Evolutionary conservation across 805 yeast genomes (phyloP).

Genomic region (Candida gorgasii): DNA sequence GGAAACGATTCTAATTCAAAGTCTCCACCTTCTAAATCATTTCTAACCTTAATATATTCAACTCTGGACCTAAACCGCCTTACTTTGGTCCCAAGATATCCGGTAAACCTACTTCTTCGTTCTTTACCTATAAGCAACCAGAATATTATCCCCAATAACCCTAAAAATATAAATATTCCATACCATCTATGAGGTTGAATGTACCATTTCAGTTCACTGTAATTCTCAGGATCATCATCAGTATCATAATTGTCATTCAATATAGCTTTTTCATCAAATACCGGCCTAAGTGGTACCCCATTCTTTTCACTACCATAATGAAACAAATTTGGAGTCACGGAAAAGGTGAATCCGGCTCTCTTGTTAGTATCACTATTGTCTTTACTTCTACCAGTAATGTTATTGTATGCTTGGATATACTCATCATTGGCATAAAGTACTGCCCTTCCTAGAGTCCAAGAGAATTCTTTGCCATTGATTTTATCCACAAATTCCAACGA

Average conservation of each 20-base stretch:
- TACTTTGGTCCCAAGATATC: constrained; percentile 13
- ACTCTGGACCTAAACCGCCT: background rate
- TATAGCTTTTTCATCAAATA: constrained; percentile 18
- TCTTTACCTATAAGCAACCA: constrained; percentile 36
- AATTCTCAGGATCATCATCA: constrained; percentile 23
- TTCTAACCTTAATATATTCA: constrained; percentile 1
- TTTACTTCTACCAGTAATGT: constrained; percentile 19
- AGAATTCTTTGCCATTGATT: constrained; percentile 44
- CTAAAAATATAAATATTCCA: constrained; percentile 33
- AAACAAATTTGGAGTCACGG: constrained; percentile 49
- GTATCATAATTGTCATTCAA: constrained; percentile 33
- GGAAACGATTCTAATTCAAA: constrained; percentile 12
- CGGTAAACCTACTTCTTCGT: constrained; percentile 19
- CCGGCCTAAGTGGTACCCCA: constrained; percentile 45
- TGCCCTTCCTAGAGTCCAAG: constrained; percentile 65
- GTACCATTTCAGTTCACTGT: constrained; percentile 41
- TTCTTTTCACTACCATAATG: constrained; percentile 54
- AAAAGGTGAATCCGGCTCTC: constrained; percentile 50
- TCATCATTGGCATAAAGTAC: constrained; percentile 61
- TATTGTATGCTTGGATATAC: constrained; percentile 43
- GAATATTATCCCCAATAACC: constrained; percentile 25
- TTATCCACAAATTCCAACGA: constrained; percentile 47
- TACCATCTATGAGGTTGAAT: constrained; percentile 45
- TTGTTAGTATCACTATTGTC: constrained; percentile 6
- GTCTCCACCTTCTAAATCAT: constrained; percentile 13